phyloP scores from a whole-genome alignment of 23 red algal species.

The Rhodosorus marinus region DNA sequence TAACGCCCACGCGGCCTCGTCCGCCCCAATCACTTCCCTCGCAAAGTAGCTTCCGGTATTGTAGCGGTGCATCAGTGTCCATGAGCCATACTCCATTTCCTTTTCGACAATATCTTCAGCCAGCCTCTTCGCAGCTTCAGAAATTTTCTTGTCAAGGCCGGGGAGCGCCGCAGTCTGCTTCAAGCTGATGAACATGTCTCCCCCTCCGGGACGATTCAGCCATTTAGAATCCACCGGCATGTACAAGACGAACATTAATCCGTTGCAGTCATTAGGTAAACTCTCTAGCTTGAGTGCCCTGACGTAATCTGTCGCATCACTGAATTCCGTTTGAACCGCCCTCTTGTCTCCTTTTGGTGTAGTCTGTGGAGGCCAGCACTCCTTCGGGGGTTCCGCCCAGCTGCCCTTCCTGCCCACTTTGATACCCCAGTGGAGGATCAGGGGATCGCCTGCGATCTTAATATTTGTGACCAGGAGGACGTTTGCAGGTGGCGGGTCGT shows the following conservation, averaged over 20 bases:
- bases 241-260: slow-evolving; percentile 33
- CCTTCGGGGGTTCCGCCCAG: slow-evolving; percentile 16
- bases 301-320: slow-evolving; percentile 2
- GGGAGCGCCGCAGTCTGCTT: slow-evolving; percentile 24
- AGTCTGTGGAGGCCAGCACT: slow-evolving; percentile 11
- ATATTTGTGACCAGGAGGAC: slow-evolving; percentile 33
- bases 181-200: slow-evolving; percentile 30
- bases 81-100: slow-evolving; percentile 87
- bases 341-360: slow-evolving; percentile 22
- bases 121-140: slow-evolving; percentile 3
- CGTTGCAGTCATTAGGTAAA: slow-evolving; percentile 14
- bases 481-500: slow-evolving; percentile 3
- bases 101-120: slow-evolving; percentile 54
- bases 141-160: slow-evolving; percentile 19
- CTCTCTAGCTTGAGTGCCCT: slow-evolving; percentile 23
- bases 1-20: slow-evolving; percentile 25
- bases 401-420: slow-evolving; percentile 8
- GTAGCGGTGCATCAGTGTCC: slow-evolving; percentile 94
- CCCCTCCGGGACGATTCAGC: slow-evolving; percentile 16
- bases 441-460: slow-evolving; percentile 23
- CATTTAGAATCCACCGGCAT: slow-evolving; percentile 20
- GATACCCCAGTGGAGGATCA: slow-evolving; percentile 61
- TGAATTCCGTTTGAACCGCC: slow-evolving; percentile 26
- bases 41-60: slow-evolving; percentile 33
- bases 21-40: slow-evolving; percentile 13